phyloP scores from a whole-genome alignment of 768 basidiomycete genomes.

The Collybia sordida region DNA sequence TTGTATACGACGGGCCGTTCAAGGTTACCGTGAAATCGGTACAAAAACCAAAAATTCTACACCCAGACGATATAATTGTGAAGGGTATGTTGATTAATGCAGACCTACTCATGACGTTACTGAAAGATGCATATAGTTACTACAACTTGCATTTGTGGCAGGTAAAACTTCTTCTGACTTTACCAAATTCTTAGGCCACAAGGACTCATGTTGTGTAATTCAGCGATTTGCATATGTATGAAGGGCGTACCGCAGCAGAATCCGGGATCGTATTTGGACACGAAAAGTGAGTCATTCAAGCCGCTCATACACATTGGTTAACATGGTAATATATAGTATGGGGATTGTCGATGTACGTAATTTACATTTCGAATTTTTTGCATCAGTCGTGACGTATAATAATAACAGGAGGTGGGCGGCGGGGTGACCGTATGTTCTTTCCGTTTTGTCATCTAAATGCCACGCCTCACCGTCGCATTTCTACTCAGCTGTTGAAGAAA shows the following conservation, averaged over 20 bases:
- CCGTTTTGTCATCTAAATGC: background rate
- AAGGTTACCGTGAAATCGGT: constrained; percentile 45
- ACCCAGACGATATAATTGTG: constrained; percentile 55
- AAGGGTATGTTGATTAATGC: constrained; percentile 27
- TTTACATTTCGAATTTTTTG: background rate
- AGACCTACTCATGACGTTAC: background rate
- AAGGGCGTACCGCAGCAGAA: constrained; percentile 51
- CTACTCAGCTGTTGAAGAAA: constrained; percentile 42
- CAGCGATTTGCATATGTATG: constrained; percentile 58
- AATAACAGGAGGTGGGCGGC: constrained; percentile 37
- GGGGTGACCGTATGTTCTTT: constrained; percentile 37
- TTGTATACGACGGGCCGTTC: constrained; percentile 54
- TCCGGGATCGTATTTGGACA: constrained; percentile 53
- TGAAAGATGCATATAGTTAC: constrained; percentile 33
- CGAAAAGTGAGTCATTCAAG: constrained; percentile 39
- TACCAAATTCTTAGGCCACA: background rate
- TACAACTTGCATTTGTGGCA: constrained; percentile 52
- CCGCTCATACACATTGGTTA: background rate
- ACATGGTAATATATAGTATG: constrained; percentile 29
- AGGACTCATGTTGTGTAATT: background rate
- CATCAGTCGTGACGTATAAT: background rate
- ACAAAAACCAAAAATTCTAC: constrained; percentile 44
- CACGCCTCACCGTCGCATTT: background rate
- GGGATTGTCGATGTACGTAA: constrained; percentile 46
- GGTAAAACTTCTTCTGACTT: constrained; percentile 21